phyloP scores from a whole-genome alignment of 768 basidiomycete genomes.

The Tricholoma furcatifolium region DNA sequence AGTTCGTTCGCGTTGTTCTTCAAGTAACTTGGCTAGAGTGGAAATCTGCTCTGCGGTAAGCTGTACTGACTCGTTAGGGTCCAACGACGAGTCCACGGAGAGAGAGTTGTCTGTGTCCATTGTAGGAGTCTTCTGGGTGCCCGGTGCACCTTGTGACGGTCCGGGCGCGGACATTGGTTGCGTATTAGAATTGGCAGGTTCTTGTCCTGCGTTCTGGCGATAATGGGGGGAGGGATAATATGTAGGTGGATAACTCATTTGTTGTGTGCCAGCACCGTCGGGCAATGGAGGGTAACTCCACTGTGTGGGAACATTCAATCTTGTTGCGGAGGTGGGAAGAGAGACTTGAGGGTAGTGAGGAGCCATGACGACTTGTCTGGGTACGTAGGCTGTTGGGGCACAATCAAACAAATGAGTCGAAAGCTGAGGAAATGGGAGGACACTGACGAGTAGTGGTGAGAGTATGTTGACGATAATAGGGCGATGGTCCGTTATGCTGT shows the following conservation, averaged over 20 bases:
- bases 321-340: conserved; percentile 54
- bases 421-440: background rate
- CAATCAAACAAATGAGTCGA: background rate
- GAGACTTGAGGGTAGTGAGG: conserved; percentile 42
- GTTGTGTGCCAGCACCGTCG: conserved; percentile 28
- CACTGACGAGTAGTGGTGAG: conserved; percentile 39
- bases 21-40: conserved; percentile 24
- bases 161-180: conserved; percentile 4
- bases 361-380: conserved; percentile 41
- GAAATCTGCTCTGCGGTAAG: conserved; percentile 25
- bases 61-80: conserved; percentile 18
- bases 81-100: conserved; percentile 26
- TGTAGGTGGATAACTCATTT: conserved; percentile 33
- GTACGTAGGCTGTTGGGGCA: conserved; percentile 36
- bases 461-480: conserved; percentile 69
- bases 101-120: background rate
- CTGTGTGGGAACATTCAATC: conserved; percentile 37
- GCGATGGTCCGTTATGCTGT: conserved; percentile 39
- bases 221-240: conserved; percentile 53
- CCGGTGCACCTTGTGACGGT: conserved; percentile 2
- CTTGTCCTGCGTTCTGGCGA: conserved; percentile 17
- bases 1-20: conserved; percentile 31
- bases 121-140: background rate
- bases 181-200: conserved; percentile 3
- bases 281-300: conserved; percentile 44